Conservation (phyloP, 306 rosid genomes). For the Prunus campanulata region DNA sequence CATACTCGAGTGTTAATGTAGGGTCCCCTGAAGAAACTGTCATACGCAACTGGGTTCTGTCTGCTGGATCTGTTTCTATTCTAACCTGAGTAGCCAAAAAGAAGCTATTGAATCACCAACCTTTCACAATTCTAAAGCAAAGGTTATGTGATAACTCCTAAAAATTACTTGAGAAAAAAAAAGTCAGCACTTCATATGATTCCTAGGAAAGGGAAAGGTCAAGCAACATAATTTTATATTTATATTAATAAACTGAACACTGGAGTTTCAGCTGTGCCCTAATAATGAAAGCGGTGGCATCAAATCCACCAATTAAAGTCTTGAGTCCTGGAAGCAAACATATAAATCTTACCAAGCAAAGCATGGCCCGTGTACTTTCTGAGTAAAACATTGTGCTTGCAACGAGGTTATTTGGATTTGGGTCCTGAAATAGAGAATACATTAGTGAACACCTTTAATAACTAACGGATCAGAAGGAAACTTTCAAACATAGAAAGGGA, state of each 20-base stretch:
- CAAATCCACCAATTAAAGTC: neutral
- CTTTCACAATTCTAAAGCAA: neutral
- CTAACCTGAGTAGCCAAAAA: slow-evolving; percentile 52
- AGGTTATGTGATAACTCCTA: neutral
- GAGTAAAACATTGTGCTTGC: slow-evolving; percentile 90
- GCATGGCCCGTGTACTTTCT: slow-evolving; percentile 92
- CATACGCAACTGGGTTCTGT: slow-evolving; percentile 97
- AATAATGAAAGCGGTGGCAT: neutral
- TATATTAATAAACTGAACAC: neutral
- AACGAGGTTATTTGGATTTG: slow-evolving; percentile 92
- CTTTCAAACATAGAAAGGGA: neutral
- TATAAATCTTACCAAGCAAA: slow-evolving; percentile 74
- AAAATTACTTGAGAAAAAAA: neutral
- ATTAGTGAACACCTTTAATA: slow-evolving; percentile 20
- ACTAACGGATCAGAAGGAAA: slow-evolving; percentile 18
- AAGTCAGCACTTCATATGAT: neutral
- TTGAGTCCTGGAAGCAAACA: slow-evolving; percentile 9
- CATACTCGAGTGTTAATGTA: slow-evolving; percentile 79
- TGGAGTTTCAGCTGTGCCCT: neutral
- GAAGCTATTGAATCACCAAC: slow-evolving; percentile 2
- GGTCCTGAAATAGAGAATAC: slow-evolving; percentile 62
- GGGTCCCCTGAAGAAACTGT: slow-evolving; percentile 99
- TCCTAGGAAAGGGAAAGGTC: neutral
- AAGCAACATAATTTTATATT: neutral
- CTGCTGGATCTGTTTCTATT: slow-evolving; percentile 98